These are phyloP conservation scores for Usnea hakonensis DNA, from an alignment of 495 filamentous ascomycete species.

Conservation along the genomic window DNA sequence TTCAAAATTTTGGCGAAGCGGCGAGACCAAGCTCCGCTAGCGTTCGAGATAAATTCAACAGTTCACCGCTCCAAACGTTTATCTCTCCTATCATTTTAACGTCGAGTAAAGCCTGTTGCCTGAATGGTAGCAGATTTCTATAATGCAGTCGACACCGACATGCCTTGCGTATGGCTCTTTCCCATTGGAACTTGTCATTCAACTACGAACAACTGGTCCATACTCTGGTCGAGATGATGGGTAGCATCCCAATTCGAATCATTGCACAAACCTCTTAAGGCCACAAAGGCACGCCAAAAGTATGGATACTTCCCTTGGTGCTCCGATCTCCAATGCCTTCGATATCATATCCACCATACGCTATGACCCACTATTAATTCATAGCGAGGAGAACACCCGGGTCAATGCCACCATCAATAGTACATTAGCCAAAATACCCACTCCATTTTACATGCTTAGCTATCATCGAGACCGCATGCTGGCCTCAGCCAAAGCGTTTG, in stretches of 20 bases:
- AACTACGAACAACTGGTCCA: not conserved
- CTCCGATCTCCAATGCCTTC: not conserved
- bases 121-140: not conserved
- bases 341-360: not conserved
- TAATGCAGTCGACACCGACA: not conserved
- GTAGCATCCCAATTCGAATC: not conserved
- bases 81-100: not conserved
- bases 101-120: not conserved
- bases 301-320: not conserved
- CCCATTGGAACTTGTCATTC: not conserved
- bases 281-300: not conserved
- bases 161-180: not conserved
- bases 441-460: constrained; percentile 76
- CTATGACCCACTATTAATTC: constrained; percentile 25
- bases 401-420: constrained; percentile 27
- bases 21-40: constrained; percentile 5
- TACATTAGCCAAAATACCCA: constrained; percentile 23
- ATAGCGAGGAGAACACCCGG: constrained; percentile 36
- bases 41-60: constrained; percentile 9
- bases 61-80: not conserved
- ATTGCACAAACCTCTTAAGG: not conserved
- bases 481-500: constrained; percentile 60
- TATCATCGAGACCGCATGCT: constrained; percentile 80
- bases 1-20: constrained; percentile 13
- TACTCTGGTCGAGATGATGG: not conserved